phyloP scores from a whole-genome alignment of 108 stramenopile genomes.

The Chaetoceros muelleri region DNA sequence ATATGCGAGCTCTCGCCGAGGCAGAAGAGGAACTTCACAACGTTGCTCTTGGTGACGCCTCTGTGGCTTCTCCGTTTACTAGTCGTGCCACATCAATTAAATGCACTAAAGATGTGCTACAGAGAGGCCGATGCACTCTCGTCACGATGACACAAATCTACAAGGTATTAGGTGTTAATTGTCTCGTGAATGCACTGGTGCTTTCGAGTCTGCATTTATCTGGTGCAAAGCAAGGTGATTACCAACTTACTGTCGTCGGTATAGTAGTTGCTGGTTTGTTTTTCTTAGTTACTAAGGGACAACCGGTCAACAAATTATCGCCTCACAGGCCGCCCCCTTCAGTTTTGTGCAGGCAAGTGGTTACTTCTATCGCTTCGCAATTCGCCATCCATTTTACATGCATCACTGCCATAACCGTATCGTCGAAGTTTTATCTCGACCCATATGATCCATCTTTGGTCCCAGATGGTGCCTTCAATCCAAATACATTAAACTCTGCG shows the following conservation, averaged over 20 bases:
- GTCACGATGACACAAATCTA: conserved; percentile 92
- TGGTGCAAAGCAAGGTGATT: conserved; percentile 96
- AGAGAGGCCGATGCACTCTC: conserved; percentile 91
- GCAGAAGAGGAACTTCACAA: conserved; percentile 36
- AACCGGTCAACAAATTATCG: conserved; percentile 79
- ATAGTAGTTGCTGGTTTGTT: conserved; percentile 84
- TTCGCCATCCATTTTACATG: conserved; percentile 72
- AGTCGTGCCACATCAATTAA: conserved; percentile 74
- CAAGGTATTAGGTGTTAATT: conserved; percentile 95
- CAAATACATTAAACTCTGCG: conserved; percentile 88
- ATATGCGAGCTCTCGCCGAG: conserved; percentile 4
- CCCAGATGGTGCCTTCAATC: conserved; percentile 92
- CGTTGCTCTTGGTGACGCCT: conserved; percentile 91
- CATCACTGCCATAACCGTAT: conserved; percentile 45
- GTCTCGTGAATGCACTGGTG: conserved; percentile 89
- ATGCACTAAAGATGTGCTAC: conserved; percentile 79
- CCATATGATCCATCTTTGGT: conserved; percentile 66
- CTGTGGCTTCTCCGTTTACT: conserved; percentile 96
- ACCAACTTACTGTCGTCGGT: conserved; percentile 84
- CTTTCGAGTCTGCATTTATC: conserved; percentile 83
- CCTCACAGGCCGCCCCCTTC: conserved; percentile 67
- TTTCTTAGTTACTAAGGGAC: conserved; percentile 84
- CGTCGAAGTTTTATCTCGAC: conserved; percentile 57
- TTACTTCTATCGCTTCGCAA: conserved; percentile 74
- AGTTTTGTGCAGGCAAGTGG: conserved; percentile 65